A percentile compares a stretch with the other conserved stretches of the same genome.
Conservation (phyloP, 2,329 filamentous ascomycete species). For the Arthroderma sp. region DNA sequence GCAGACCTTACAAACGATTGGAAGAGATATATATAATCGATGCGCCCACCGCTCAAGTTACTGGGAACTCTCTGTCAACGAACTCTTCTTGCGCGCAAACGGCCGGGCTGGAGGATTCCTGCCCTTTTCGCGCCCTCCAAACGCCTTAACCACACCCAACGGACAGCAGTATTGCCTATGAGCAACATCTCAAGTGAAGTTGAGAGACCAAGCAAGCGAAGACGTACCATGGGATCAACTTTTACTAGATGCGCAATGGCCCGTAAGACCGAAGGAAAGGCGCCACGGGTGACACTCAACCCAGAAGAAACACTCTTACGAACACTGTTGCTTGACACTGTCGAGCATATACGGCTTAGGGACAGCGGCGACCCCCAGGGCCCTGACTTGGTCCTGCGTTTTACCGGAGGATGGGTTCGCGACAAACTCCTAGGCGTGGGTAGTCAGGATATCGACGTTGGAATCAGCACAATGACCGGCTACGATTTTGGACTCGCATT, state of each 20-base stretch:
- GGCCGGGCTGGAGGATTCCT: background rate
- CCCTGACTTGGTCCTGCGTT: constrained; percentile 31
- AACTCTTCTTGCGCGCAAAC: background rate
- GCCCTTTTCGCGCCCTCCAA: background rate
- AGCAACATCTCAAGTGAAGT: background rate
- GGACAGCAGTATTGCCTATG: background rate
- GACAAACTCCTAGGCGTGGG: constrained; percentile 38
- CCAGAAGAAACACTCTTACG: constrained; percentile 60
- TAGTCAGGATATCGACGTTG: constrained; percentile 40
- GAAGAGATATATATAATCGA: background rate
- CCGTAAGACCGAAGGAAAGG: constrained; percentile 5
- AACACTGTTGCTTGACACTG: constrained; percentile 70
- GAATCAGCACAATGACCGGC: constrained; percentile 40
- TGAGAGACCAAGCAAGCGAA: constrained; percentile 24
- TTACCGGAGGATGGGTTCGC: constrained; percentile 41
- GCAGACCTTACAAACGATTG: background rate
- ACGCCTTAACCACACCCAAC: background rate
- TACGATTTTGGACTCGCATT: constrained; percentile 35
- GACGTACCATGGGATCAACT: constrained; percentile 20
- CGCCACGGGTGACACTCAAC: constrained; percentile 47
- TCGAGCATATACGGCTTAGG: constrained; percentile 45
- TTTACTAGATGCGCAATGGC: constrained; percentile 2
- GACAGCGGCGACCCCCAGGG: constrained; percentile 30
- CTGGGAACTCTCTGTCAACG: background rate
- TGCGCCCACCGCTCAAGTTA: background rate